phyloP scores from a whole-genome alignment of 2,329 filamentous ascomycete genomes.

The Pyricularia pennisetigena region DNA sequence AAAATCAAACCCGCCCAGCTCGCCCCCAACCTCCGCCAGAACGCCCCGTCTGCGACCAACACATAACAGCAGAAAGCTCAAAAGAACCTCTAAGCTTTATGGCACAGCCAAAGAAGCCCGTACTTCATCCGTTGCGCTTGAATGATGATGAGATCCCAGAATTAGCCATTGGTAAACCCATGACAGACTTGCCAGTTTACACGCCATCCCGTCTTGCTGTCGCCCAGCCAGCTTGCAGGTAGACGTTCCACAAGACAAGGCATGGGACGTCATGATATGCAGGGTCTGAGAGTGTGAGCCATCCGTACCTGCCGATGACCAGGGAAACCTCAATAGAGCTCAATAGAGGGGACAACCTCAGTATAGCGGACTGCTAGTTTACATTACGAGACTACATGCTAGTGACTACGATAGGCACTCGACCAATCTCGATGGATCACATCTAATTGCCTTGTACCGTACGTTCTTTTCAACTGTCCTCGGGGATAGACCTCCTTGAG shows the following conservation, averaged over 20 bases:
- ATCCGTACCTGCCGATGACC: background rate
- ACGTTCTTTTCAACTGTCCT: background rate
- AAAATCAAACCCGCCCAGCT: background rate
- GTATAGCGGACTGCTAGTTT: background rate
- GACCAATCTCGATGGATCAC: background rate
- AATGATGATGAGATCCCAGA: background rate
- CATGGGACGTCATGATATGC: background rate
- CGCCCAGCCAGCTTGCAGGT: background rate
- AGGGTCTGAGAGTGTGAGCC: background rate
- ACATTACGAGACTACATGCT: background rate
- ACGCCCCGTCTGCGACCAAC: background rate
- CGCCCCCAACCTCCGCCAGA: background rate
- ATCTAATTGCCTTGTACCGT: background rate
- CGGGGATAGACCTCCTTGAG: background rate
- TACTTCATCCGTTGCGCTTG: background rate
- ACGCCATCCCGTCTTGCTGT: background rate
- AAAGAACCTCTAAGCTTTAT: background rate
- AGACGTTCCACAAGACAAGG: background rate
- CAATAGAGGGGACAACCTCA: too few relatives aligned
- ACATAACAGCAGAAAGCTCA: background rate
- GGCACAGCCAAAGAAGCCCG: background rate
- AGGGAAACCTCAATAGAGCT: too few relatives aligned
- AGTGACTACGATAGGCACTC: background rate
- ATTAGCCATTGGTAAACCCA: background rate
- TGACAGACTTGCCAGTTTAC: background rate